These are phyloP conservation scores for Pholiota microspora DNA, from an alignment of 768 basidiomycete species.

Conservation along the genomic window DNA sequence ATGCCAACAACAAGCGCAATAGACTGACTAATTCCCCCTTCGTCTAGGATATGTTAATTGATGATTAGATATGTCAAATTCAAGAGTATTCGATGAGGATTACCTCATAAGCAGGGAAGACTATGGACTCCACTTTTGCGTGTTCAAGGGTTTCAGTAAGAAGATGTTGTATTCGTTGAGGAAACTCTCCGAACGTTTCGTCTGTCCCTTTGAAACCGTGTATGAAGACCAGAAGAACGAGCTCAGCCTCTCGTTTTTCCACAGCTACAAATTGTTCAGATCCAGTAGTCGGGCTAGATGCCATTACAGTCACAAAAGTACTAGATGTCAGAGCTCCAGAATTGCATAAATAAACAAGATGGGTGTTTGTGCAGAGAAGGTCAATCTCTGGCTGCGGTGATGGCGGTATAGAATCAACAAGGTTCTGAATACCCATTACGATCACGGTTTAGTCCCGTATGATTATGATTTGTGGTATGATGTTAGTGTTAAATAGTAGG, in stretches of 20 bases:
- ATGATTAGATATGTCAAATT: slow-evolving; percentile 6
- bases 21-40: slow-evolving; percentile 81
- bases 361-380: too few relatives aligned
- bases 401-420: not conserved
- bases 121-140: slow-evolving; percentile 63
- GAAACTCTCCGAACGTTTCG: slow-evolving; percentile 75
- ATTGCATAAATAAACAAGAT: not conserved
- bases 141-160: slow-evolving; percentile 62
- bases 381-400: too few relatives aligned
- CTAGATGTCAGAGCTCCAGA: not conserved
- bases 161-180: slow-evolving; percentile 74
- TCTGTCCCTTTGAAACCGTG: slow-evolving; percentile 72
- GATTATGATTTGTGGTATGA: too few relatives aligned
- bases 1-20: not conserved
- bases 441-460: too few relatives aligned
- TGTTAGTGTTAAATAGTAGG: too few relatives aligned
- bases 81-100: slow-evolving; percentile 10
- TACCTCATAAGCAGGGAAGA: slow-evolving; percentile 91
- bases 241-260: slow-evolving; percentile 31
- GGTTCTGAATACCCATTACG: too few relatives aligned
- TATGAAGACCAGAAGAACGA: slow-evolving; percentile 71
- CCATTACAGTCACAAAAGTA: not conserved
- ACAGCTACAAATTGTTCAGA: slow-evolving; percentile 15
- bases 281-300: not conserved
- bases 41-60: slow-evolving; percentile 45